These are phyloP conservation scores for Eucommia ulmoides DNA, from an alignment of 257 asterid species.

Conservation along the genomic window DNA sequence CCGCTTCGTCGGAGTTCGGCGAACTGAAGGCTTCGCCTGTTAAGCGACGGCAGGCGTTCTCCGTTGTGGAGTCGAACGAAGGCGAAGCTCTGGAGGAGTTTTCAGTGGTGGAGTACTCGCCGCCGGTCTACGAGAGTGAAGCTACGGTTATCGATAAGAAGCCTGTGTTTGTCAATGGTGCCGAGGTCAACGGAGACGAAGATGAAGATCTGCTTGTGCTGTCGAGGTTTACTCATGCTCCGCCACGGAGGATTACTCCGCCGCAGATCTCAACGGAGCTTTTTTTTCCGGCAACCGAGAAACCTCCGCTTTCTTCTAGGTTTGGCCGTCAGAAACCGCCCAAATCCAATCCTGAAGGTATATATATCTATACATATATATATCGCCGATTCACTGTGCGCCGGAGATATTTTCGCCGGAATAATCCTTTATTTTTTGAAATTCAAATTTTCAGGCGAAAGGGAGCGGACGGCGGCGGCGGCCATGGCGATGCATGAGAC, in stretches of 20 bases:
- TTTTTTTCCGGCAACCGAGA: not conserved
- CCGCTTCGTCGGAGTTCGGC: too few relatives aligned
- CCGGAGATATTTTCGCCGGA: too few relatives aligned
- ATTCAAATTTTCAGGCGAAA: too few relatives aligned
- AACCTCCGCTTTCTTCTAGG: not conserved
- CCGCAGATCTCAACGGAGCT: not conserved
- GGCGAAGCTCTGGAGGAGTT: too few relatives aligned
- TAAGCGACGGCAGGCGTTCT: too few relatives aligned
- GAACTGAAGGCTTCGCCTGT: too few relatives aligned
- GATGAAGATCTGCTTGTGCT: not conserved
- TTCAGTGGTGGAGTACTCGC: not conserved
- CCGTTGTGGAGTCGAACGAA: too few relatives aligned
- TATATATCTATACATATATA: too few relatives aligned
- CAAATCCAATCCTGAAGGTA: not conserved
- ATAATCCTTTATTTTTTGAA: too few relatives aligned
- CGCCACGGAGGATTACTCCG: not conserved
- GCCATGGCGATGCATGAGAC: not conserved
- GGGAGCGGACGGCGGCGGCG: not conserved
- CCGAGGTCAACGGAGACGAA: not conserved
- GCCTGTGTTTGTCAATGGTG: not conserved
- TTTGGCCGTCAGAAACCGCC: not conserved
- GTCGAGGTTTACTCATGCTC: not conserved
- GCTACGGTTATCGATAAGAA: not conserved
- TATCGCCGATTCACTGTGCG: too few relatives aligned
- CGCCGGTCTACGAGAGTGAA: not conserved